Percentiles rank a stretch among this genome's conserved stretches.
Conservation (phyloP, 768 basidiomycete genomes). For the Stropharia rugosoannulata region DNA sequence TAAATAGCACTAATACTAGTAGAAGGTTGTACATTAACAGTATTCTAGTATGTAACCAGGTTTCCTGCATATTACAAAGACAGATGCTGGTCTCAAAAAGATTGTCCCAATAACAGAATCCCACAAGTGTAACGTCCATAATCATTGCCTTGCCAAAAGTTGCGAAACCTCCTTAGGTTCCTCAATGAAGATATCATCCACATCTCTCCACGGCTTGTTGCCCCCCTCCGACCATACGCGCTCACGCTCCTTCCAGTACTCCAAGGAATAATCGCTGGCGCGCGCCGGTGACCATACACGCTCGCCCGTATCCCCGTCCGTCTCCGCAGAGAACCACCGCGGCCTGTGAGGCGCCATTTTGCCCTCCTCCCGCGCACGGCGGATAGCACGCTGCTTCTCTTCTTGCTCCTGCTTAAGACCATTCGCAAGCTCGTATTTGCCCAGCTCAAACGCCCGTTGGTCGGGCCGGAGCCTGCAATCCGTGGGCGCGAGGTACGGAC, state of each 20-base stretch:
- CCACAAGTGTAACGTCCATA: background rate
- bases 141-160: constrained; percentile 9
- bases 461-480: constrained; percentile 93
- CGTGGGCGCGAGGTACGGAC: constrained; percentile 78
- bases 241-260: constrained; percentile 86
- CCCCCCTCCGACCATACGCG: constrained; percentile 48
- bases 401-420: constrained; percentile 79
- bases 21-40: no score
- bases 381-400: constrained; percentile 74
- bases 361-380: constrained; percentile 77
- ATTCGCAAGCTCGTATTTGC: constrained; percentile 82
- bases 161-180: constrained; percentile 40
- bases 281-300: constrained; percentile 79
- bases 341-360: constrained; percentile 68
- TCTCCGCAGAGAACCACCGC: constrained; percentile 84
- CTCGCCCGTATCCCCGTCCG: constrained; percentile 88
- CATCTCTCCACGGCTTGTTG: constrained; percentile 41
- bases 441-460: constrained; percentile 92
- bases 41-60: no score
- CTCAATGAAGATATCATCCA: constrained; percentile 82
- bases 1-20: no score
- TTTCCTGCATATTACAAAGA: no score
- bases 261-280: constrained; percentile 47
- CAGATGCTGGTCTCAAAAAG: no score
- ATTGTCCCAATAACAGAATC: no score